Conservation (phyloP, 73 alveolate species). For the Tetrahymena thermophila region DNA sequence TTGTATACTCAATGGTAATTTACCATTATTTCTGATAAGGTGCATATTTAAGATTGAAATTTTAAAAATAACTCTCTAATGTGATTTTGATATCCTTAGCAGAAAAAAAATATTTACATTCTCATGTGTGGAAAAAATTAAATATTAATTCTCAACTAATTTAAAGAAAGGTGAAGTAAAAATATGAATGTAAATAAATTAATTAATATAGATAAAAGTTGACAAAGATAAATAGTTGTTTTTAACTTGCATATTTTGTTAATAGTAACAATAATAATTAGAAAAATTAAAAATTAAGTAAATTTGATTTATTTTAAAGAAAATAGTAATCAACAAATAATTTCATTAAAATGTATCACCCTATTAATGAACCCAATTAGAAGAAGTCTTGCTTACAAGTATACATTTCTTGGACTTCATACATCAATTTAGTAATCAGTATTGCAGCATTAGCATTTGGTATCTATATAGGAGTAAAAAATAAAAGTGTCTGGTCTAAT, state of each 20-base stretch:
- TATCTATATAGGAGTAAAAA: not conserved
- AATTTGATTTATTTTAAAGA: not conserved
- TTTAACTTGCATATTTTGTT: too few species aligned
- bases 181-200: not conserved
- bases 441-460: not conserved
- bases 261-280: too few species aligned
- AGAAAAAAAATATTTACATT: not conserved
- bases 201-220: too few species aligned
- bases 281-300: not conserved
- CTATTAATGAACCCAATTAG: not conserved
- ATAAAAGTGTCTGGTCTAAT: not conserved
- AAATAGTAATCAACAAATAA: not conserved
- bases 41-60: not conserved
- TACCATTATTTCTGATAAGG: not conserved
- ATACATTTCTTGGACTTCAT: not conserved
- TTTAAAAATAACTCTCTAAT: not conserved
- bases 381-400: not conserved
- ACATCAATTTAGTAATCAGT: not conserved
- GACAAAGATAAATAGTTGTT: not conserved
- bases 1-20: not conserved
- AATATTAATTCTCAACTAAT: not conserved
- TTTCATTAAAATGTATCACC: not conserved
- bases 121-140: not conserved
- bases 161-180: too few species aligned
- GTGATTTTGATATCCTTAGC: not conserved